phyloP scores from a whole-genome alignment of 108 stramenopile species.

The Cyclostephanos tholiformis region DNA sequence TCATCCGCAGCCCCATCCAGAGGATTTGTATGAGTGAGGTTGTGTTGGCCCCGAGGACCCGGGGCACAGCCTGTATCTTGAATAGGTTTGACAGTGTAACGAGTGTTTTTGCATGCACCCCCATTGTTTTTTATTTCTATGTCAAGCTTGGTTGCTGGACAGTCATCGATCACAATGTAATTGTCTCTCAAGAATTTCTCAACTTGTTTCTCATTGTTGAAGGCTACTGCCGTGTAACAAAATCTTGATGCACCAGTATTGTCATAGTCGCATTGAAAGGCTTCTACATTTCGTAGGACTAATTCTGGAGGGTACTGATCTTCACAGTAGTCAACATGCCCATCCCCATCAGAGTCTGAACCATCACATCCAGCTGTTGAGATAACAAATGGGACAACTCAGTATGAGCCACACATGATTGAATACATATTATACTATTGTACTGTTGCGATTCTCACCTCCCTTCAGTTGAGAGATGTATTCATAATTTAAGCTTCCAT shows the following conservation, averaged over 20 bases:
- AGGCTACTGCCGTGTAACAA: no score
- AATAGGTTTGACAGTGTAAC: no score
- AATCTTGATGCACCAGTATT: no score
- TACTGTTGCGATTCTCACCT: neutral
- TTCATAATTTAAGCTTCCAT: neutral
- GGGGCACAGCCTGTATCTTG: no score
- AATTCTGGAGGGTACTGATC: neutral
- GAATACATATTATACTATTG: neutral
- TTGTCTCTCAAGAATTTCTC: no score
- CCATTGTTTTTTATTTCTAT: neutral
- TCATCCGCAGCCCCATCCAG: no score
- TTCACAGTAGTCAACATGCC: neutral
- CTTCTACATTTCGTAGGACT: no score
- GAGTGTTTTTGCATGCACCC: neutral
- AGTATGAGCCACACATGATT: neutral
- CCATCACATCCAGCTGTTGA: slow-evolving; percentile 4
- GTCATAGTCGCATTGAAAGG: no score
- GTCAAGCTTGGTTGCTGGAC: neutral
- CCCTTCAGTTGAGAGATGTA: neutral
- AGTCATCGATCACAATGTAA: neutral
- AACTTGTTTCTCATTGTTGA: no score
- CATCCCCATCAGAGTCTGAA: slow-evolving; percentile 12
- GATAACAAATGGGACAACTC: no score
- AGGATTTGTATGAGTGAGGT: no score
- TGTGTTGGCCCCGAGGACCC: no score